phyloP scores from a whole-genome alignment of 768 basidiomycete species.

The Omphalotus guepiniiformis region DNA sequence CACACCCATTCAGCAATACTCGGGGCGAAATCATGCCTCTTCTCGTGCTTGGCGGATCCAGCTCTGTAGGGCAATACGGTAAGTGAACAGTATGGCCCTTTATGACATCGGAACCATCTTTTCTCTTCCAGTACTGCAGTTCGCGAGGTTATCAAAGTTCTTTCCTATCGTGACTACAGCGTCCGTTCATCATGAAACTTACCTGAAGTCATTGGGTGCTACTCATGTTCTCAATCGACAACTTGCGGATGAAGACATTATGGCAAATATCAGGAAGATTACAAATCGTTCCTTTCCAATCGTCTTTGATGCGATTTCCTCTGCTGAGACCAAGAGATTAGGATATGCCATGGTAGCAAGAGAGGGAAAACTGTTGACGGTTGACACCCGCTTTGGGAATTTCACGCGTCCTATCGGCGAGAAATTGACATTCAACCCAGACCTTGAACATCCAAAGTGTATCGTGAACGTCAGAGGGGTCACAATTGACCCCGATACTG shows the following conservation, averaged over 20 bases:
- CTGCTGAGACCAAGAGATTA: neutral
- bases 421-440: neutral
- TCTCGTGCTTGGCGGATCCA: constrained; percentile 25
- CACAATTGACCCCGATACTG: neutral
- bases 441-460: neutral
- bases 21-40: constrained; percentile 29
- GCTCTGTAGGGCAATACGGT: constrained; percentile 26
- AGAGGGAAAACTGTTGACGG: neutral
- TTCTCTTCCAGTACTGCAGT: constrained; percentile 26
- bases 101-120: neutral
- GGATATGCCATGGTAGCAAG: neutral
- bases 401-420: too few relatives aligned
- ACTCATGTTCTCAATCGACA: constrained; percentile 32
- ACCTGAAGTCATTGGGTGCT: constrained; percentile 32
- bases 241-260: constrained; percentile 7
- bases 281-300: neutral
- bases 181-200: constrained; percentile 27
- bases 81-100: neutral
- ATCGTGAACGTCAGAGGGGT: neutral
- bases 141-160: constrained; percentile 29
- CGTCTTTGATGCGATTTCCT: neutral
- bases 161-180: constrained; percentile 37
- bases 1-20: constrained; percentile 23
- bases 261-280: neutral
- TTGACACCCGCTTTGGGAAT: neutral